Percentiles rank a stretch among this genome's conserved stretches.
These are phyloP conservation scores for Chlorella sp. DNA, from an alignment of 139 green algal species.

Conservation along the genomic window DNA sequence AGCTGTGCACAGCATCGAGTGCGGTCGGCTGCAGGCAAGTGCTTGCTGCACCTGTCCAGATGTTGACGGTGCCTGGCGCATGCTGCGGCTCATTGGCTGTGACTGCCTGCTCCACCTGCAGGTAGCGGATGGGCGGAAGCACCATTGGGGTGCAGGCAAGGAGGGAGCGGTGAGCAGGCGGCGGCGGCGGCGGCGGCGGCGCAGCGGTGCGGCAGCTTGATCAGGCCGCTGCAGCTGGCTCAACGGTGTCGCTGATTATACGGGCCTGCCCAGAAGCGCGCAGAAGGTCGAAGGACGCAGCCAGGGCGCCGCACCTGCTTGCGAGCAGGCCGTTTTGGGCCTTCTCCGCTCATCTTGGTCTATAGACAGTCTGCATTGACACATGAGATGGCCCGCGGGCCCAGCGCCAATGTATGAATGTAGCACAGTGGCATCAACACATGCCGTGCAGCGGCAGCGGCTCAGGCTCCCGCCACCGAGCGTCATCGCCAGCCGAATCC, in stretches of 20 bases:
- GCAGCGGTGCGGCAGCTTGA: neutral
- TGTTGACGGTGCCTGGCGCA: conserved; percentile 37
- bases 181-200: neutral
- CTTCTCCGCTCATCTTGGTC: neutral
- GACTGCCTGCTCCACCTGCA: conserved; percentile 39
- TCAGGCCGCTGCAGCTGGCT: no score
- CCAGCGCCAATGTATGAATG: no score
- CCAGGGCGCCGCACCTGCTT: conserved; percentile 4
- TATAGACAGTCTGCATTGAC: no score
- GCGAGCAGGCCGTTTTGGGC: neutral
- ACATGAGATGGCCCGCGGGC: no score
- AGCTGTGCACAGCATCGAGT: no score
- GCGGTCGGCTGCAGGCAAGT: no score
- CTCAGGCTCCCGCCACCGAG: no score
- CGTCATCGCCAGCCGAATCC: no score
- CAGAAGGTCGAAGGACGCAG: neutral
- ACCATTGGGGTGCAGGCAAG: neutral
- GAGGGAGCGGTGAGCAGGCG: neutral
- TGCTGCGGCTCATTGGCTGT: conserved; percentile 31
- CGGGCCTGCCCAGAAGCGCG: neutral
- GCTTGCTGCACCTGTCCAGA: conserved; percentile 24
- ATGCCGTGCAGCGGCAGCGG: no score
- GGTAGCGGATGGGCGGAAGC: neutral
- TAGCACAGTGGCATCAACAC: no score
- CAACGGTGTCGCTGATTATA: neutral